Evolutionary conservation across 331 rosid species (phyloP), one percentile per base, ranked within the genome.

Genomic region (Phaseolus coccineus): DNA sequence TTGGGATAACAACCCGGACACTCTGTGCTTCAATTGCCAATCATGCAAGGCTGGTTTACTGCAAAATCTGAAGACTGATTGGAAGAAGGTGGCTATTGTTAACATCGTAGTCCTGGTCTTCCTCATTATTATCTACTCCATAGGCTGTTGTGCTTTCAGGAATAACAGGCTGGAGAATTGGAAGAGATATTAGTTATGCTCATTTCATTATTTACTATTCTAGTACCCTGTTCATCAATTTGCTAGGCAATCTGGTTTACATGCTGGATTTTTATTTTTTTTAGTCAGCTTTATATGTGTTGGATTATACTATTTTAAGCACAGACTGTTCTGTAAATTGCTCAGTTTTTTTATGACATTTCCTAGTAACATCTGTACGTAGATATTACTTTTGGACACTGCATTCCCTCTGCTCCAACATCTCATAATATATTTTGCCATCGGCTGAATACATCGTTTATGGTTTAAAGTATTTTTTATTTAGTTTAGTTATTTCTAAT

Each of bases 31-130:
- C 86, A 56, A 85, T 83, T 96, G 99, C 76, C 81, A 90, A 77
- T 91, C 99, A 27, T 96, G 99, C 90, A 96, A 96, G 86, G 98
- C 96, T 44, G 99, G 99, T 27, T 81, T 93, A 56, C 88, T 96
- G 37, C 93, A 96, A 76, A 90, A 87, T 82, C 44, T 90, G 9
- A 91, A 87, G 89, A 83, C 80, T 48, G 46, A 87, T 16, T 96
- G 98, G 99, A 96, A 91, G 92, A 90, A 84, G 85, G 88, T 87
- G 44, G 94, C 99, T 15, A 14, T 87, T 77, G 82, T 90, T 35
- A 96, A 96, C 88, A 80, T 96, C n/a, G 59, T 91, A 24, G 83
- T 91, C 92, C 86, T 96, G 2, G 28, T 96, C 75, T 71, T 96
- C 85, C 97, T 96, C 14, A 65, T 96, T 16, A 70, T 93, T 31